Conservation (phyloP, 257 asterid genomes). For the Ehretia macrophylla region DNA sequence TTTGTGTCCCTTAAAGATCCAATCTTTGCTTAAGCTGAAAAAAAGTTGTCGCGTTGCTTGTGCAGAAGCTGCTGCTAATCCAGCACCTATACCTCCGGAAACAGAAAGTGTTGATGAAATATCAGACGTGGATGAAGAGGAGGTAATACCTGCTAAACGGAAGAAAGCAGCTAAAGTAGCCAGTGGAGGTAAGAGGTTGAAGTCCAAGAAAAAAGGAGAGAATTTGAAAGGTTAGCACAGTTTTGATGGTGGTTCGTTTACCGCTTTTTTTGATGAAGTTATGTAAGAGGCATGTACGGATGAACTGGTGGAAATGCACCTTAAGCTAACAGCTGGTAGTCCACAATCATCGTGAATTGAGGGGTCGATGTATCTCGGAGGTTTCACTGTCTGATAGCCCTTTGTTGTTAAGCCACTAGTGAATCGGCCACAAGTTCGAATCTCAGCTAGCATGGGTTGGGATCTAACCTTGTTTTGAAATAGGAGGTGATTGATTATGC, state of each 20-base stretch:
- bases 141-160: slow-evolving; percentile 26
- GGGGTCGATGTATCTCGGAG: too few relatives aligned
- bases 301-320: too few relatives aligned
- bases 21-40: not conserved
- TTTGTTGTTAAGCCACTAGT: too few relatives aligned
- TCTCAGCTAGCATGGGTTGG: too few relatives aligned
- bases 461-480: too few relatives aligned
- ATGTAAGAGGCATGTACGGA: not conserved
- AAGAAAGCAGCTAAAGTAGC: slow-evolving; percentile 31
- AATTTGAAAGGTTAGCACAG: not conserved
- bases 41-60: slow-evolving; percentile 7
- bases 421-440: too few relatives aligned
- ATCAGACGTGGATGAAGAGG: slow-evolving; percentile 24
- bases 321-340: too few relatives aligned
- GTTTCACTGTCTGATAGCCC: too few relatives aligned
- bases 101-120: slow-evolving; percentile 22
- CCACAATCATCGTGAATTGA: too few relatives aligned
- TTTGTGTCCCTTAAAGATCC: too few relatives aligned
- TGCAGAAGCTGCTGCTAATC: slow-evolving; percentile 21
- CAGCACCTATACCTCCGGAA: slow-evolving; percentile 12
- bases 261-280: not conserved
- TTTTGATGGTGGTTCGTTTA: not conserved
- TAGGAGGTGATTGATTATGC: too few relatives aligned
- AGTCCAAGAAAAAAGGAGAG: slow-evolving; percentile 36
- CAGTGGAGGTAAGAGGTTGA: slow-evolving; percentile 36